A percentile compares a stretch with the other conserved stretches of the same genome.
Conservation (phyloP, 2,329 filamentous ascomycete genomes). For the Sporothrix phasma region DNA sequence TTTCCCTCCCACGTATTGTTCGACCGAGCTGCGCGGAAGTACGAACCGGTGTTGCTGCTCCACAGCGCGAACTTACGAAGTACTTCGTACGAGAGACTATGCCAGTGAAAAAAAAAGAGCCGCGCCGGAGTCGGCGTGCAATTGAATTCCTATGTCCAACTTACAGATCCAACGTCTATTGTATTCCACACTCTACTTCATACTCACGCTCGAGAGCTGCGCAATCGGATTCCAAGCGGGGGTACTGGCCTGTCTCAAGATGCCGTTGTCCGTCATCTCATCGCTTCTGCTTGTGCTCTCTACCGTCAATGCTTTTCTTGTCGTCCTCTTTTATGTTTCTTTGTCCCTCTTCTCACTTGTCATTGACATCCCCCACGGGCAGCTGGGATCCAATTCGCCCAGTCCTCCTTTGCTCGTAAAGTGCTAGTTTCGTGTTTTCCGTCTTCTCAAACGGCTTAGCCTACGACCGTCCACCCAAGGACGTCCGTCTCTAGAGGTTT, state of each 20-base stretch:
- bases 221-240: neutral
- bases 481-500: no score
- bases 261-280: neutral
- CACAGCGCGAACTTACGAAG: slow-evolving; percentile 12
- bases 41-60: slow-evolving; percentile 3
- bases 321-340: no score
- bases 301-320: no score
- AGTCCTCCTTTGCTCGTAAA: no score
- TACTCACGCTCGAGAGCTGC: neutral
- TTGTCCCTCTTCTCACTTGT: neutral
- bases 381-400: no score
- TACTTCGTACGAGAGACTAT: no score
- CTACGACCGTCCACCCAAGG: neutral
- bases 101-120: no score
- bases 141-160: no score
- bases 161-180: no score
- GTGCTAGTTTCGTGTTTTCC: neutral
- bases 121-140: neutral
- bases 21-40: slow-evolving; percentile 8
- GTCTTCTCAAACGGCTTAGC: neutral
- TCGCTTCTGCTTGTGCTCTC: neutral
- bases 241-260: no score
- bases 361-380: no score
- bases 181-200: no score
- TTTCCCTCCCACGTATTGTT: neutral